phyloP scores from a whole-genome alignment of 2,329 filamentous ascomycete species.

The Tolypocladium pustulatum region DNA sequence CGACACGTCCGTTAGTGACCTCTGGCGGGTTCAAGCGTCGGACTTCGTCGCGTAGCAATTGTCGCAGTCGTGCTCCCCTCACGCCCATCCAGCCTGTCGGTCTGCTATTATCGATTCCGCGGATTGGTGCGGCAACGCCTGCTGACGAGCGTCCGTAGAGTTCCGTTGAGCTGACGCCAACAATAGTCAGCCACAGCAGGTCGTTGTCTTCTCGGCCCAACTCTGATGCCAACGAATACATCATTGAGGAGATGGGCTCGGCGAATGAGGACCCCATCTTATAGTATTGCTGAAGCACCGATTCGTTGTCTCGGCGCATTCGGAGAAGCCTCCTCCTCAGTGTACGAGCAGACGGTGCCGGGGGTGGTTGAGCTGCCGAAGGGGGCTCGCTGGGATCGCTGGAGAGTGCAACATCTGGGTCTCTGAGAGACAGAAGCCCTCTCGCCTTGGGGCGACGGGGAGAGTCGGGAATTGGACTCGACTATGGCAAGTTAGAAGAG shows the following conservation, averaged over 20 bases:
- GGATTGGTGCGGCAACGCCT: conserved; percentile 56
- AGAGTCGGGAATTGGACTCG: conserved; percentile 54
- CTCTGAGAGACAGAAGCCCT: conserved; percentile 46
- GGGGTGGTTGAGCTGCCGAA: conserved; percentile 46
- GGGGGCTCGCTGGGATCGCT: conserved; percentile 43
- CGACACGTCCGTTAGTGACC: conserved; percentile 47
- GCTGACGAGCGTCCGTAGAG: conserved; percentile 79
- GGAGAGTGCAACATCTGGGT: conserved; percentile 33
- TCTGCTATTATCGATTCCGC: conserved; percentile 42
- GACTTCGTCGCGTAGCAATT: conserved; percentile 85
- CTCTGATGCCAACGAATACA: conserved; percentile 91
- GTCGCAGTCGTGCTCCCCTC: conserved; percentile 72
- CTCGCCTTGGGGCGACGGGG: conserved; percentile 49
- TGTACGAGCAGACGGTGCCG: conserved; percentile 57
- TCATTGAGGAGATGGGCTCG: conserved; percentile 86
- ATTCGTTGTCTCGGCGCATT: conserved; percentile 68
- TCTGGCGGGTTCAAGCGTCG: conserved; percentile 80
- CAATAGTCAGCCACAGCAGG: conserved; percentile 86
- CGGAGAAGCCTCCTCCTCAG: conserved; percentile 65
- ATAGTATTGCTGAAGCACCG: conserved; percentile 72
- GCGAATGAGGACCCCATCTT: conserved; percentile 80
- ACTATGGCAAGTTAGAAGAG: conserved; percentile 31
- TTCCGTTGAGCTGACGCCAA: conserved; percentile 90
- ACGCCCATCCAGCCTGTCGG: conserved; percentile 70
- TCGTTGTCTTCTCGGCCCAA: conserved; percentile 95